Evolutionary conservation across 352 stramenopile species (phyloP), one percentile per base, ranked within the genome.

Genomic region (Achlya hypogyna): DNA sequence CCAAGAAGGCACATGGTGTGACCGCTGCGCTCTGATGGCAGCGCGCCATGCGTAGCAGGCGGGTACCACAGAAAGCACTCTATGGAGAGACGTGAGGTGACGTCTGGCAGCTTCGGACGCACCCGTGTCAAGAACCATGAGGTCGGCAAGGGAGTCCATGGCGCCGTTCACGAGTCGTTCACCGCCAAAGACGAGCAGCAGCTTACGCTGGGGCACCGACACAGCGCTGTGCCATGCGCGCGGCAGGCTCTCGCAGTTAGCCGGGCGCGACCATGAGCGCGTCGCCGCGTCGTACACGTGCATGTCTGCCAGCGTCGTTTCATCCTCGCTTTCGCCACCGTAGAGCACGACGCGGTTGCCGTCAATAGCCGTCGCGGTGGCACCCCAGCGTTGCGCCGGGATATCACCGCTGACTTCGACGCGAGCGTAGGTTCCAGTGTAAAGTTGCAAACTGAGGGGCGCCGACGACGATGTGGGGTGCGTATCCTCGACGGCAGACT

Each of bases 31-130:
- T 81, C 77, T 16, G 77, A 74, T 18, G 86, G 86, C 16, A 79
- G 66, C 8, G 81, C 72, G n/a, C 86, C 86, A 34, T 72, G 84
- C 25, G 96, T 82, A 5, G 85, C 81, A 16, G 93, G 91, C 22
- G 91, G 91, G 70, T 97, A 98, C 93, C 93, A 97, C 29, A 96
- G 69, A 67, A 97, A 95, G 69, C 93, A 97, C 71, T 97, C 88
- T 69, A 53, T 25, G 27, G 18, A 5, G 45, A 4, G n/a, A 20
- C 0, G n/a, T n/a, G n/a, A n/a, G n/a, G n/a, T n/a, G n/a, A n/a
- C n/a, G n/a, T n/a, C n/a, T n/a, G n/a, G n/a, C n/a, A n/a, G n/a
- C n/a, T n/a, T n/a, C n/a, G n/a, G n/a, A 69, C 14, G 6, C 28
- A 69, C 63, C 63, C 4, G 87, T 96, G 72, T 98, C 93, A 5